Evolutionary conservation across 2,329 filamentous ascomycete genomes (phyloP), one percentile per base, ranked within the genome.

Genomic region (Trichophyton verrucosum): DNA sequence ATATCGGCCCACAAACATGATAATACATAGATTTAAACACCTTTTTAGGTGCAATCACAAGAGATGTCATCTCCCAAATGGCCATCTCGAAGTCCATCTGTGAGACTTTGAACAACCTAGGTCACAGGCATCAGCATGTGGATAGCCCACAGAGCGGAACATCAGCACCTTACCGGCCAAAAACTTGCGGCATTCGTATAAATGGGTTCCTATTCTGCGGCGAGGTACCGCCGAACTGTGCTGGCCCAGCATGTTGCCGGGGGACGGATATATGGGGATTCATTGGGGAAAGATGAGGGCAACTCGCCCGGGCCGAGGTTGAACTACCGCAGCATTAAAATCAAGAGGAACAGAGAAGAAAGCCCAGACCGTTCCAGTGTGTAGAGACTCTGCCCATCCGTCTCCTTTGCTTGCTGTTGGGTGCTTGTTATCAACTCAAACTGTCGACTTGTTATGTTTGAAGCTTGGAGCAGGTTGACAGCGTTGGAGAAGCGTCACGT

Each of bases 71-170:
- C 72, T 87, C 85, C 85, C 85, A 87, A 66, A 86, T 81, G 20
- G 85, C 85, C 78, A 86, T 86, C 70, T 87, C 85, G 70, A 87
- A 87, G 76, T 87, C 85, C 85, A 87, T 87, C 67, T 86, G 84
- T 9, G 84, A 84, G 68, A 87, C 87, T 71, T 87, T 87, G 79
- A 87, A 86, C 57, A 87, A 74, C 61, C 79, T 80, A 58, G 51
- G 33, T 2, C n/a, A 2, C 33, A 3, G 8, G 8, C 27, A 8
- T 42, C 56, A 42, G 40, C 3, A 38, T 36, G 15, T 3, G 40
- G 36, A 30, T 8, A 17, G 7, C 36, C 30, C 49, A 55, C 4
- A 57, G 51, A 40, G 4, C 22, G 27, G n/a, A 15, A 58, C 20
- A 42, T n/a, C 58, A 15, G 7, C 24, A 40, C n/a, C 66, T 57